A percentile compares a stretch with the other conserved stretches of the same genome.
phyloP scores from a whole-genome alignment of 495 filamentous ascomycete species.

The Penicillium longicatenatum region DNA sequence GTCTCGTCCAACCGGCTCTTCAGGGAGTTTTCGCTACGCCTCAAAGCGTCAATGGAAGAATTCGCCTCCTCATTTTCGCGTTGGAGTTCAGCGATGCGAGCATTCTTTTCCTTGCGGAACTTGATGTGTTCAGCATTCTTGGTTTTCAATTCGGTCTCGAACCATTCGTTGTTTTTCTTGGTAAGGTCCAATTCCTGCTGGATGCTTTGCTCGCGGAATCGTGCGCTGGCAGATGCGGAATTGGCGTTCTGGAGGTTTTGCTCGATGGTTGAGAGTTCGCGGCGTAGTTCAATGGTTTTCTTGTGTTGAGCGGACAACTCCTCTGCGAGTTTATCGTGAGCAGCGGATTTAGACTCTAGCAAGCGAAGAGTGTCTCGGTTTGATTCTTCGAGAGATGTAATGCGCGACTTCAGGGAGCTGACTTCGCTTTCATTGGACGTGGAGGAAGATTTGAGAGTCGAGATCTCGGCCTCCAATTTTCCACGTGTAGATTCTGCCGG shows the following conservation, averaged over 20 bases:
- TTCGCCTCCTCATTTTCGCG: slow-evolving; percentile 82
- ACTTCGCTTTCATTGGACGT: slow-evolving; percentile 76
- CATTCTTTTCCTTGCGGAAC: slow-evolving; percentile 91
- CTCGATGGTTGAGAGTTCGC: slow-evolving; percentile 75
- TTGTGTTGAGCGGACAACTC: slow-evolving; percentile 87
- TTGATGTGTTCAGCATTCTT: slow-evolving; percentile 83
- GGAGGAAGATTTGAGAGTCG: slow-evolving; percentile 73
- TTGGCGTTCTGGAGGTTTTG: slow-evolving; percentile 79
- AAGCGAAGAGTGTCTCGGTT: slow-evolving; percentile 87
- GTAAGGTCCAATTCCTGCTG: slow-evolving; percentile 86
- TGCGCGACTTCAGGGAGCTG: slow-evolving; percentile 72
- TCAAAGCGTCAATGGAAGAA: slow-evolving; percentile 71
- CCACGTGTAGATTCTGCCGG: slow-evolving; percentile 60
- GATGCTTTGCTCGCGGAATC: slow-evolving; percentile 83
- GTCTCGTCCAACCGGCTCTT: slow-evolving; percentile 81
- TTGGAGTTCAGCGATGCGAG: slow-evolving; percentile 82
- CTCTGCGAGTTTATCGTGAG: slow-evolving; percentile 81
- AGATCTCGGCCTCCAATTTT: slow-evolving; percentile 79
- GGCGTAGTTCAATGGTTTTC: slow-evolving; percentile 79
- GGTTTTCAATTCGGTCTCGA: slow-evolving; percentile 85
- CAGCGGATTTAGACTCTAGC: slow-evolving; percentile 83
- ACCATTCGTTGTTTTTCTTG: slow-evolving; percentile 88
- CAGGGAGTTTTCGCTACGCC: slow-evolving; percentile 75
- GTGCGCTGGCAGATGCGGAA: slow-evolving; percentile 71
- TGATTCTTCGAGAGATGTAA: slow-evolving; percentile 82